Percentiles rank a stretch among this genome's conserved stretches.
phyloP scores from a whole-genome alignment of 768 basidiomycete genomes.

The Boletellus sp. region DNA sequence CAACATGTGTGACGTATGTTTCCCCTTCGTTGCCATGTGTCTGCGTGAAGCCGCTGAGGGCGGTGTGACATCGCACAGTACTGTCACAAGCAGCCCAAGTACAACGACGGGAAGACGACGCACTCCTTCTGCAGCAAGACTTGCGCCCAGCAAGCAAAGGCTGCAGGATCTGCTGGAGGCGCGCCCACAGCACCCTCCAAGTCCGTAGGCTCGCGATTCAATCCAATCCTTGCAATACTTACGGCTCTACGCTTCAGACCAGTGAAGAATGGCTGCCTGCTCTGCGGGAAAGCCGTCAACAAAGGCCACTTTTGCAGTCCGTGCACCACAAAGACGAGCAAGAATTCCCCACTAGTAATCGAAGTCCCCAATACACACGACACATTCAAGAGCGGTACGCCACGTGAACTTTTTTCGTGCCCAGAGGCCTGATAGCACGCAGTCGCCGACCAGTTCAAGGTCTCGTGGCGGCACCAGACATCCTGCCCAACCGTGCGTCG shows the following conservation, averaged over 20 bases:
- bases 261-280: conserved; percentile 47
- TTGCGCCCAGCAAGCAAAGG: conserved; percentile 49
- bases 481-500: conserved; percentile 54
- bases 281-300: conserved; percentile 58
- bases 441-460: conserved; percentile 66
- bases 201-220: conserved; percentile 24
- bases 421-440: conserved; percentile 1
- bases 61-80: conserved; percentile 35
- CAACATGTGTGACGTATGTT: conserved; percentile 50
- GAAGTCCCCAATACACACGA: conserved; percentile 58
- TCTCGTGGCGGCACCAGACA: conserved; percentile 64
- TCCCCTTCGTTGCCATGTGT: conserved; percentile 4
- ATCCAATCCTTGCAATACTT: conserved; percentile 30
- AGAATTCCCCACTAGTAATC: conserved; percentile 51
- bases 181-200: conserved; percentile 25
- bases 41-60: background rate
- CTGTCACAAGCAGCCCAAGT: conserved; percentile 59
- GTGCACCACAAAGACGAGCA: conserved; percentile 53
- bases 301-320: conserved; percentile 62
- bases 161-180: conserved; percentile 23
- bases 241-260: conserved; percentile 32
- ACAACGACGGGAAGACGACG: conserved; percentile 51
- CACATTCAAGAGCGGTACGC: conserved; percentile 63
- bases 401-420: background rate
- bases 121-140: conserved; percentile 65